Evolutionary conservation across 2,329 filamentous ascomycete species (phyloP).

Genomic region (Mycosphaerella sp.): DNA sequence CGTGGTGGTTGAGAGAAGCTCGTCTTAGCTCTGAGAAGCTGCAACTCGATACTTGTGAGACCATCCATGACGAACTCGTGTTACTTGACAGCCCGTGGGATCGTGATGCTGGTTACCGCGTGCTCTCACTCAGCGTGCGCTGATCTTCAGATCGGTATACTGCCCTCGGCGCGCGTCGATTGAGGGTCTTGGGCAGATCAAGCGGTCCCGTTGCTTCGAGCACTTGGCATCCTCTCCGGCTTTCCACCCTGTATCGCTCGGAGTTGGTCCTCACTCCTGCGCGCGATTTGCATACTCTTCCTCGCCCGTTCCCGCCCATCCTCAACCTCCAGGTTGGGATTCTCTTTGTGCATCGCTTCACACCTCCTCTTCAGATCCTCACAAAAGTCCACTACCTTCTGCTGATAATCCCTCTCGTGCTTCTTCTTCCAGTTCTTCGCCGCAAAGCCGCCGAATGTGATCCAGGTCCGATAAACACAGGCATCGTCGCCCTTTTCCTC

Average conservation of each 20-base stretch:
- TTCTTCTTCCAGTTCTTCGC: constrained; percentile 41
- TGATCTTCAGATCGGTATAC: too few relatives aligned
- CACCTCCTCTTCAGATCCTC: constrained; percentile 11
- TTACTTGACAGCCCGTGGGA: too few relatives aligned
- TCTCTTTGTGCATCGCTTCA: constrained; percentile 5
- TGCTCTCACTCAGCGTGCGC: too few relatives aligned
- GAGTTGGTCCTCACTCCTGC: constrained; percentile 7
- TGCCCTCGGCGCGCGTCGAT: too few relatives aligned
- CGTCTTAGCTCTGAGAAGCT: too few relatives aligned
- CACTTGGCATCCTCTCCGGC: background rate
- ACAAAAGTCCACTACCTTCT: constrained; percentile 6
- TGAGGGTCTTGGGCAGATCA: too few relatives aligned
- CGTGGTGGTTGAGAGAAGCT: too few relatives aligned
- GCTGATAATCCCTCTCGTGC: constrained; percentile 35
- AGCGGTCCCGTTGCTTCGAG: background rate
- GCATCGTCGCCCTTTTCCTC: constrained; percentile 33
- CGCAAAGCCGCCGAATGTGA: constrained; percentile 40
- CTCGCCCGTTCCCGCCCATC: constrained; percentile 7
- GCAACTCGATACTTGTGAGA: too few relatives aligned
- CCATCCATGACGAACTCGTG: too few relatives aligned
- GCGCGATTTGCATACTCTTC: constrained; percentile 11
- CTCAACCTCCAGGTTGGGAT: constrained; percentile 7
- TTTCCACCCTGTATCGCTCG: constrained; percentile 1
- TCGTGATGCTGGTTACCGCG: too few relatives aligned
- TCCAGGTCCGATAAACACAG: constrained; percentile 41